Conservation (phyloP, 2,329 filamentous ascomycete species). For the Fusarium palustre region DNA sequence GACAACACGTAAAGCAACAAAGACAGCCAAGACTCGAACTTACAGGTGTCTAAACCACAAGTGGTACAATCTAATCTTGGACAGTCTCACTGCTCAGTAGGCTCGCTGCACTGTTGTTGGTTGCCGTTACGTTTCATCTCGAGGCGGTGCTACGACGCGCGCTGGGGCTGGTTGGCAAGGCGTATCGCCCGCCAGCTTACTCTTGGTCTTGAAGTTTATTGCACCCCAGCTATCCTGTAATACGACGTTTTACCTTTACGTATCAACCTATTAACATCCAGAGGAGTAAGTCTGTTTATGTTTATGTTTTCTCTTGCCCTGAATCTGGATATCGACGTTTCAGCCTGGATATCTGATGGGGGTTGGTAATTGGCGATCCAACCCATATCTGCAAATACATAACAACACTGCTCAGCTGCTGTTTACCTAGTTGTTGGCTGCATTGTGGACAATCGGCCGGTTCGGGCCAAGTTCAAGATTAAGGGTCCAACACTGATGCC, state of each 20-base stretch:
- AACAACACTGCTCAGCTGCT: background rate
- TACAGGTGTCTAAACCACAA: rapidly evolving
- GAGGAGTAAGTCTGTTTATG: background rate
- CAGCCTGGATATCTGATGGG: background rate
- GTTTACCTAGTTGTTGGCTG: background rate
- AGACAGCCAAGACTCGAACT: background rate
- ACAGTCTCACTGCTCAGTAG: background rate
- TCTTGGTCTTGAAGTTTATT: background rate
- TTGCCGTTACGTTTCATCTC: conserved; percentile 8
- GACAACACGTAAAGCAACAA: background rate
- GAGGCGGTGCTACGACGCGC: conserved; percentile 17
- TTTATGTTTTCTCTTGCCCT: background rate
- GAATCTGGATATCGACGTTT: rapidly evolving
- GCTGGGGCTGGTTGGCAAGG: background rate
- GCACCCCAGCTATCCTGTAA: background rate
- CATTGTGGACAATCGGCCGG: background rate
- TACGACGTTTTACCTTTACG: background rate
- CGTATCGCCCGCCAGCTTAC: conserved; percentile 9
- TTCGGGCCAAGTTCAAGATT: background rate
- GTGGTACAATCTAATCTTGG: background rate
- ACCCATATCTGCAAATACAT: background rate
- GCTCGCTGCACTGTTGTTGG: background rate
- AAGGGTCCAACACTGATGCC: conserved; percentile 23
- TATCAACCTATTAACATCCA: background rate
- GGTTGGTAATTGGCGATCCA: background rate